A percentile compares a stretch with the other conserved stretches of the same genome.
These are phyloP conservation scores for Physaria fendleri DNA, from an alignment of 345 rosid species.

Conservation along the genomic window DNA sequence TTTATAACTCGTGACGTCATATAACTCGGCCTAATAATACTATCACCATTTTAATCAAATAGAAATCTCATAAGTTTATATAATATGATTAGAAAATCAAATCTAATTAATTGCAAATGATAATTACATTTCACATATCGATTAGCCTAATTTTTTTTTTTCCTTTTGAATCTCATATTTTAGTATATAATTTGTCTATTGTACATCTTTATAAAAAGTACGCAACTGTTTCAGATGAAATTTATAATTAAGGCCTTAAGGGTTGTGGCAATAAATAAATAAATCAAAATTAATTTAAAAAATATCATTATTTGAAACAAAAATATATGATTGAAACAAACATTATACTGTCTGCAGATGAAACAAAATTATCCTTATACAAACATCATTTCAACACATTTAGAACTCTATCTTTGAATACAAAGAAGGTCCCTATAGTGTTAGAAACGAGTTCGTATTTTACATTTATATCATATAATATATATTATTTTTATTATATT, in stretches of 20 bases:
- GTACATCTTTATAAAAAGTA: too few species aligned
- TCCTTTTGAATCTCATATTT: too few species aligned
- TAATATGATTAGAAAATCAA: neutral
- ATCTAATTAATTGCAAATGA: neutral
- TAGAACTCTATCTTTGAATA: constrained; percentile 12
- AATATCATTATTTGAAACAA: neutral
- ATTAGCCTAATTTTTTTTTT: neutral
- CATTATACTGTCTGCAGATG: too few species aligned
- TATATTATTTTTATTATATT: neutral
- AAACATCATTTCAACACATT: constrained; percentile 22
- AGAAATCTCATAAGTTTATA: neutral
- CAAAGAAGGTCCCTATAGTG: too few species aligned
- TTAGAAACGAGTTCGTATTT: constrained; percentile 19
- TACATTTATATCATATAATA: constrained; percentile 8
- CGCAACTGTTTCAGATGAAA: too few species aligned
- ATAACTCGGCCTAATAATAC: too few species aligned
- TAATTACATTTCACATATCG: neutral
- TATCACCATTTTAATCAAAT: neutral
- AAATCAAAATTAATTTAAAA: neutral
- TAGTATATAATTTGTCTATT: too few species aligned
- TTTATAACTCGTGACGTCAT: too few species aligned
- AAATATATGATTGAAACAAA: neutral
- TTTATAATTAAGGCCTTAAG: too few species aligned
- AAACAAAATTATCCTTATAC: constrained; percentile 19
- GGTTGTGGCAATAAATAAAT: neutral